Conservation (phyloP, 2,329 filamentous ascomycete species). For the Verticillium isaacii region DNA sequence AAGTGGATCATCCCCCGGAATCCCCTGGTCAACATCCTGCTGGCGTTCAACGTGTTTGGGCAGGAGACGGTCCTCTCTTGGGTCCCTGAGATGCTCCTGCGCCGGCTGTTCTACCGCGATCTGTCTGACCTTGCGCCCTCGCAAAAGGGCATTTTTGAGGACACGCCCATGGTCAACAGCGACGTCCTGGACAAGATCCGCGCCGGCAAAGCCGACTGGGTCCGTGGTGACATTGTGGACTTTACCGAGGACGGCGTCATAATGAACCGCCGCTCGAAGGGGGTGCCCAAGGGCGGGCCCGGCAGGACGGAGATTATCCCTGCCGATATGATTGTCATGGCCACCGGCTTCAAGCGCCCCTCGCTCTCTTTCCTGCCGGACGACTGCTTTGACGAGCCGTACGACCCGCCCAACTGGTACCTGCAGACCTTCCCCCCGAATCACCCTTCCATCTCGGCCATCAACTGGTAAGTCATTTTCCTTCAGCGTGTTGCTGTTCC, state of each 20-base stretch:
- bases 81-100: conserved; percentile 72
- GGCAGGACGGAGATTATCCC: conserved; percentile 62
- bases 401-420: conserved; percentile 81
- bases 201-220: conserved; percentile 67
- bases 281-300: conserved; percentile 71
- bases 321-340: conserved; percentile 76
- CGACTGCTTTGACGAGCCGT: conserved; percentile 68
- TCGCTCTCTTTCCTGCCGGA: conserved; percentile 68
- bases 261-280: conserved; percentile 67
- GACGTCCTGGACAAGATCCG: conserved; percentile 75
- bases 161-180: conserved; percentile 84
- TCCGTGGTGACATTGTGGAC: conserved; percentile 71
- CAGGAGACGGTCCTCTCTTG: conserved; percentile 71
- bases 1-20: conserved; percentile 89
- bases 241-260: conserved; percentile 60
- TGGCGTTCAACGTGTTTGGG: conserved; percentile 75
- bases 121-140: conserved; percentile 67
- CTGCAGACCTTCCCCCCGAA: conserved; percentile 77
- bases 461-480: conserved; percentile 51
- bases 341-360: conserved; percentile 75
- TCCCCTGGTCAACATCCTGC: conserved; percentile 64
- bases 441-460: conserved; percentile 70
- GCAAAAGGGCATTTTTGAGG: conserved; percentile 70
- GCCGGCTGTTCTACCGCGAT: conserved; percentile 78
- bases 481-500: no score